Evolutionary conservation across 148 eudicot genomes (phyloP).

Genomic region (Rhododendron vialii): DNA sequence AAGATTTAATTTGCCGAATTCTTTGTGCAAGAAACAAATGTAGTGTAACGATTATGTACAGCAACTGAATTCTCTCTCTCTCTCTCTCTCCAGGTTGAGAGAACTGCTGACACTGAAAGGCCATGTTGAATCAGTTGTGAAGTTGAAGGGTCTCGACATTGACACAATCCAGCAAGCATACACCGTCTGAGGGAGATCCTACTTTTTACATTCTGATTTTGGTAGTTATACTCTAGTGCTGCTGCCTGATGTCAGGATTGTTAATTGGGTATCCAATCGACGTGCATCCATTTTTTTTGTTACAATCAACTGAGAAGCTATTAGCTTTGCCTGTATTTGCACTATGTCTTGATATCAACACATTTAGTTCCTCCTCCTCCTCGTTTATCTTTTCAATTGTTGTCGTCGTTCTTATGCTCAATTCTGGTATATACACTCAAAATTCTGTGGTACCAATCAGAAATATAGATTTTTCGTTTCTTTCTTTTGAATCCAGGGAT

Average conservation of each 20-base stretch:
- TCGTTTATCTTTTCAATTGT: neutral
- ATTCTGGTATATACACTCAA: neutral
- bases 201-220: neutral
- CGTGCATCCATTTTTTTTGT: neutral
- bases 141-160: slow-evolving; percentile 58
- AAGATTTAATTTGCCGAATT: neutral
- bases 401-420: neutral
- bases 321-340: neutral
- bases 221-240: neutral
- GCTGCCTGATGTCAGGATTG: neutral
- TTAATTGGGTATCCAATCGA: neutral
- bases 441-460: neutral
- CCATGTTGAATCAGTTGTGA: slow-evolving; percentile 58
- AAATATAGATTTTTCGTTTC: neutral
- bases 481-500: neutral
- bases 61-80: neutral
- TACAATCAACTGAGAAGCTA: neutral
- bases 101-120: slow-evolving; percentile 61
- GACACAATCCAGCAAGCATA: slow-evolving; percentile 59
- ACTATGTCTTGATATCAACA: neutral
- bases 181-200: slow-evolving; percentile 39
- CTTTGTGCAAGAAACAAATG: neutral
- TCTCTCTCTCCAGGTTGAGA: slow-evolving; percentile 37
- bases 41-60: neutral
- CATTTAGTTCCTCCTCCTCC: neutral